Conservation (phyloP, 202 grass and related monocot species). For the Alloteropsis angusta region DNA sequence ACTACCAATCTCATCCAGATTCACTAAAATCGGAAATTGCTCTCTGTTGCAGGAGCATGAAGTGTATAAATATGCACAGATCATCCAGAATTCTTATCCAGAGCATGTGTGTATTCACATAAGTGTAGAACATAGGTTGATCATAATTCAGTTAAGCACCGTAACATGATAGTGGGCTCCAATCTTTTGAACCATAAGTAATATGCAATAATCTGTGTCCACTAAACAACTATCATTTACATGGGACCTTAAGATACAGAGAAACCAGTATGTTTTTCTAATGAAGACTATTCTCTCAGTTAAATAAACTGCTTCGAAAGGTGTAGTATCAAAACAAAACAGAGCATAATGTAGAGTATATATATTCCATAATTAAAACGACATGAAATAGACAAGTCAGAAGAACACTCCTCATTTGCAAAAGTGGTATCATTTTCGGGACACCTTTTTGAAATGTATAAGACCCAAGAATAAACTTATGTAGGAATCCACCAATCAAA, state of each 20-base stretch:
- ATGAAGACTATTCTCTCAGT: not conserved
- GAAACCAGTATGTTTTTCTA: not conserved
- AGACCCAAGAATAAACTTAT: not conserved
- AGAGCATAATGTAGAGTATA: not conserved
- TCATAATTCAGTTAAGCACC: not conserved
- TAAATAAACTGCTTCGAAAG: not conserved
- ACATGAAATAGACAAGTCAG: not conserved
- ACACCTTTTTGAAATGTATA: not conserved
- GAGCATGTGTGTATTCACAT: not conserved
- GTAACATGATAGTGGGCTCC: not conserved
- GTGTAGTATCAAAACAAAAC: not conserved
- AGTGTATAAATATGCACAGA: not conserved
- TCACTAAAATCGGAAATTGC: not conserved
- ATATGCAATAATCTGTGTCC: not conserved
- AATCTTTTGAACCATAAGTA: not conserved
- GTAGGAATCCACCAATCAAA: not conserved
- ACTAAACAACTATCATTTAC: not conserved
- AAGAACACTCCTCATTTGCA: not conserved
- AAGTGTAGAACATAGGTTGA: not conserved
- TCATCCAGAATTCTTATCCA: not conserved
- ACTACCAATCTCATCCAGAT: not conserved
- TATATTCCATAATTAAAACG: not conserved
- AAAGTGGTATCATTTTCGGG: not conserved
- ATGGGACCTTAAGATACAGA: not conserved
- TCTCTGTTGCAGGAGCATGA: not conserved